Percentiles rank a stretch among this genome's conserved stretches.
Evolutionary conservation across 2,329 filamentous ascomycete species (phyloP).

Genomic region (Aspergillus sp.): DNA sequence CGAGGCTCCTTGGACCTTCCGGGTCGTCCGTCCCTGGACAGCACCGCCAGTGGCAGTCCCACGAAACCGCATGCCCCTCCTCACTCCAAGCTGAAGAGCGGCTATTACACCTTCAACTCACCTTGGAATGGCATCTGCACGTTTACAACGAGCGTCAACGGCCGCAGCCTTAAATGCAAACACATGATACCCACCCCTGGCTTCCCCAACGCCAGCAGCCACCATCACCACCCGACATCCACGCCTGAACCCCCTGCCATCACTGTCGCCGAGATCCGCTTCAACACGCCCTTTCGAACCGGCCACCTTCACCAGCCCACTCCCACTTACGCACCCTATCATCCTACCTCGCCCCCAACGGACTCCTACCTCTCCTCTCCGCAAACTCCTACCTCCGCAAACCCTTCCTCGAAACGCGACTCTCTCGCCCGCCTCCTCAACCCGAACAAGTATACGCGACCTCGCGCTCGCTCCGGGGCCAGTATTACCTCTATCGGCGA

Average conservation of each 20-base stretch:
- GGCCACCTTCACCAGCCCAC: constrained; percentile 32
- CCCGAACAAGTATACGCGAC: constrained; percentile 30
- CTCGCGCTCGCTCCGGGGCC: constrained; percentile 30
- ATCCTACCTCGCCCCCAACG: constrained; percentile 4
- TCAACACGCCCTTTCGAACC: constrained; percentile 72
- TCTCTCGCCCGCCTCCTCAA: constrained; percentile 37
- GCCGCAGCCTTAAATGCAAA: constrained; percentile 72
- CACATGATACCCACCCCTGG: constrained; percentile 60
- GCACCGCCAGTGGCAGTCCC: constrained; percentile 16
- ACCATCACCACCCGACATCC: constrained; percentile 6
- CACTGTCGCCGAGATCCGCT: constrained; percentile 79
- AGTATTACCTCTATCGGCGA: constrained; percentile 25
- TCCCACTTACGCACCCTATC: constrained; percentile 19
- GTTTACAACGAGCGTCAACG: constrained; percentile 76
- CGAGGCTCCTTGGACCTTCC: constrained; percentile 23
- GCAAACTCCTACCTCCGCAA: neutral
- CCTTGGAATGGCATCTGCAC: constrained; percentile 88
- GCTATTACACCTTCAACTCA: constrained; percentile 72
- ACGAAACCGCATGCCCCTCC: constrained; percentile 13
- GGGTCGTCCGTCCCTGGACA: constrained; percentile 23
- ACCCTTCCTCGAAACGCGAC: constrained; percentile 29
- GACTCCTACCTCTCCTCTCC: constrained; percentile 4
- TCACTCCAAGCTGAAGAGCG: constrained; percentile 38
- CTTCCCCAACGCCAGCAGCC: constrained; percentile 22
- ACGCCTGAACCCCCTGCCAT: constrained; percentile 41